A percentile compares a stretch with the other conserved stretches of the same genome.
Conservation (phyloP, 2,329 filamentous ascomycete genomes). For the Mariannaea elegans region DNA sequence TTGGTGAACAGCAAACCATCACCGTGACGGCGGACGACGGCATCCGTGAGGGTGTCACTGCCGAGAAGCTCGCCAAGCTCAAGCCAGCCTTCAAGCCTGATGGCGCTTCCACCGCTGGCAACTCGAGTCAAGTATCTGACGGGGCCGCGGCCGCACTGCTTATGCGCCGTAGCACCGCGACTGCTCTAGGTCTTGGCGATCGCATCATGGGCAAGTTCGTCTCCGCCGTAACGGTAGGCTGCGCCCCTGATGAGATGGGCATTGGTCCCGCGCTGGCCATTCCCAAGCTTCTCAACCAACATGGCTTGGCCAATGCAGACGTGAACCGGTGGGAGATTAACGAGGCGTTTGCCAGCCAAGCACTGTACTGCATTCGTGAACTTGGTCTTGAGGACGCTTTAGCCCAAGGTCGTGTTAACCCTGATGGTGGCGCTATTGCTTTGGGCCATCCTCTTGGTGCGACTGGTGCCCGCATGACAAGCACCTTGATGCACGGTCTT, state of each 20-base stretch:
- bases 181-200: slow-evolving; percentile 72
- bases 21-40: slow-evolving; percentile 84
- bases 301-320: slow-evolving; percentile 73
- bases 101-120: slow-evolving; percentile 85
- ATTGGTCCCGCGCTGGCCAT: slow-evolving; percentile 88
- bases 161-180: slow-evolving; percentile 84
- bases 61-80: slow-evolving; percentile 78
- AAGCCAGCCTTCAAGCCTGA: slow-evolving; percentile 85
- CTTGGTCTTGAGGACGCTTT: slow-evolving; percentile 71
- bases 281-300: slow-evolving; percentile 77
- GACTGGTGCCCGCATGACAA: slow-evolving; percentile 83
- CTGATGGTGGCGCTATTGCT: slow-evolving; percentile 93
- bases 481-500: slow-evolving; percentile 73
- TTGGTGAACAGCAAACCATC: slow-evolving; percentile 66
- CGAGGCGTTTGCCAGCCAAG: slow-evolving; percentile 77
- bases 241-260: slow-evolving; percentile 92
- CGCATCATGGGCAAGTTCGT: slow-evolving; percentile 86
- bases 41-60: slow-evolving; percentile 72
- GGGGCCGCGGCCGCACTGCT: slow-evolving; percentile 85
- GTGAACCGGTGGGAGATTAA: slow-evolving; percentile 94
- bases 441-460: slow-evolving; percentile 91
- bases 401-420: slow-evolving; percentile 80
- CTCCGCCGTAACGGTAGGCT: slow-evolving; percentile 78
- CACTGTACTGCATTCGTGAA: slow-evolving; percentile 75
- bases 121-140: slow-evolving; percentile 86